Conservation (phyloP, 1,284 basidiomycete species). For the Flammula alnicola region DNA sequence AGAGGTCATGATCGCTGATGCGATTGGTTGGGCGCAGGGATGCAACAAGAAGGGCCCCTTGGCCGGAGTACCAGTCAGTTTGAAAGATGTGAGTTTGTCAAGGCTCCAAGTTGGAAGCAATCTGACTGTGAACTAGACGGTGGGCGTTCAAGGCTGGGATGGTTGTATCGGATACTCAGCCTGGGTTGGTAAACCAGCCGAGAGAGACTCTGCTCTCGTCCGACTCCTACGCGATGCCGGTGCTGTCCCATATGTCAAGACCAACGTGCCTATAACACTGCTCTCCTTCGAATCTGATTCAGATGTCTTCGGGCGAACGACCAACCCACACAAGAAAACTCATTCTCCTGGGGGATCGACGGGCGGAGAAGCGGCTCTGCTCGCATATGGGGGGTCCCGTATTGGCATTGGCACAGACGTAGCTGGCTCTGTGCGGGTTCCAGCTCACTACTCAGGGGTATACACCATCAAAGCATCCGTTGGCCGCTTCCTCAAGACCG, state of each 20-base stretch:
- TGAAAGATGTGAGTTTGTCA: constrained; percentile 47
- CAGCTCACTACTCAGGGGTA: constrained; percentile 73
- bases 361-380: constrained; percentile 73
- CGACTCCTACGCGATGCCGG: constrained; percentile 68
- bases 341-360: constrained; percentile 72
- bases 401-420: constrained; percentile 80
- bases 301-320: constrained; percentile 70
- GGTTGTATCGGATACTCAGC: constrained; percentile 65
- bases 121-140: constrained; percentile 30
- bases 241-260: constrained; percentile 80
- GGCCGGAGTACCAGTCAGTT: constrained; percentile 51
- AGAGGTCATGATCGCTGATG: constrained; percentile 54
- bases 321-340: constrained; percentile 63
- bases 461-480: constrained; percentile 65
- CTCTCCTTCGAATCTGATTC: constrained; percentile 77
- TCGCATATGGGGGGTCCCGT: constrained; percentile 70
- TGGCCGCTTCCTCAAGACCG: constrained; percentile 55
- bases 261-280: constrained; percentile 73
- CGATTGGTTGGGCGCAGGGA: constrained; percentile 45
- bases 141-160: constrained; percentile 59
- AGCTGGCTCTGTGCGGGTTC: constrained; percentile 73
- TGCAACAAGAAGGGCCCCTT: constrained; percentile 50
- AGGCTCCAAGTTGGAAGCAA: neutral
- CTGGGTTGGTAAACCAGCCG: constrained; percentile 48
- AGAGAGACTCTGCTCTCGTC: constrained; percentile 54